Base-by-base conservation (phyloP, 2,329 filamentous ascomycete genomes). In the Exophiala sideris region DNA sequence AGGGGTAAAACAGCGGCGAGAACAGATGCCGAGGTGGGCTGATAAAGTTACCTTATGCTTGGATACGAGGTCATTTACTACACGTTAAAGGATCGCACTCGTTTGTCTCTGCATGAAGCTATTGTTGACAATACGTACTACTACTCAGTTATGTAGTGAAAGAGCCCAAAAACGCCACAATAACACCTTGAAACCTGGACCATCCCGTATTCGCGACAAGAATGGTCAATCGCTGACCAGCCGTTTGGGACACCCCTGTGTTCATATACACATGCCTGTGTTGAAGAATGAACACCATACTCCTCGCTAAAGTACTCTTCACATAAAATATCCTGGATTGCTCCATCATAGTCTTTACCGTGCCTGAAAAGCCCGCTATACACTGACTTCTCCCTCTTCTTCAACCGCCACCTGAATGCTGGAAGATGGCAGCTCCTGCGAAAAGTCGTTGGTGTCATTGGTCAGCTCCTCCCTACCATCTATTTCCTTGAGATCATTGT, bases 401-500 rank as follows among this genome's bases (percentile, higher is more conserved):
- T 60, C 57, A 8, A 29, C 24, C n/a, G 49, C 42, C 12, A 45
- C 18, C 5, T 45, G 51, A 18, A 49, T 38, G 12, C 35, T 48
- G 5, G 51, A 51, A 45, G 46, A 34, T 5, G 45, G 47, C 9
- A 56, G 49, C 11, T 53, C 45, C 14, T 42, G 49, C n/a, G 45
- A 18, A 34, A 41, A 35, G 35, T 57, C 57, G 24, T 52, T 36
- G 12, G 41, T 44, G 21, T 54, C 57, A 8, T 51, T 57, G 29
- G 52, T 57, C 32, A 71, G 66, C 34, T 65, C 70, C 56, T 74
- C 73, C 12, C 71, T 71, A 55, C 75, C 72, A 2, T 72, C 71
- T 29, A 72, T 66, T 60, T 76, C 73, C 34, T 73, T 65, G 34
- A 54, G 35, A 50, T 77, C 70, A 45, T 75, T 68, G 32, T 72